Evolutionary conservation across 2,329 filamentous ascomycete genomes (phyloP).

Genomic region (Microdochium paspali): DNA sequence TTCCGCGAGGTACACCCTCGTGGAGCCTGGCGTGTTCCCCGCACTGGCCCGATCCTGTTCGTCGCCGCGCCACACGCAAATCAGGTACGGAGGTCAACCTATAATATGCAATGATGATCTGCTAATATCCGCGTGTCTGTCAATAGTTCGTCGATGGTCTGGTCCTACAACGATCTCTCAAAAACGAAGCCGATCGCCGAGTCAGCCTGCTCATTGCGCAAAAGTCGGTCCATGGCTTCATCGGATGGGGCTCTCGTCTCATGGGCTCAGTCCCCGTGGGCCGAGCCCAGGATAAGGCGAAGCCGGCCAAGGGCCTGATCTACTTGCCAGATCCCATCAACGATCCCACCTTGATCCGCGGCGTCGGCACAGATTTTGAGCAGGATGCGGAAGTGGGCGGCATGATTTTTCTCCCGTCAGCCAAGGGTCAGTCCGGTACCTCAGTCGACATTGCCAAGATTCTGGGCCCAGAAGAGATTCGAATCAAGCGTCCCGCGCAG

Average conservation of each 20-base stretch:
- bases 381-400: slow-evolving; percentile 68
- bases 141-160: slow-evolving; percentile 89
- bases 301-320: slow-evolving; percentile 66
- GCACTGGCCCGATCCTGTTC: slow-evolving; percentile 81
- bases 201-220: slow-evolving; percentile 91
- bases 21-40: slow-evolving; percentile 89
- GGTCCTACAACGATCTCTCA: slow-evolving; percentile 83
- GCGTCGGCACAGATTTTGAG: slow-evolving; percentile 76
- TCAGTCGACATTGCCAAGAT: slow-evolving; percentile 81
- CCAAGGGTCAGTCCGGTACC: slow-evolving; percentile 66
- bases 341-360: slow-evolving; percentile 71
- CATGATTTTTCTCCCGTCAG: slow-evolving; percentile 75
- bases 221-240: slow-evolving; percentile 90
- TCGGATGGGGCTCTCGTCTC: slow-evolving; percentile 76
- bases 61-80: slow-evolving; percentile 97
- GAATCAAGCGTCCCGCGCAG: slow-evolving; percentile 82
- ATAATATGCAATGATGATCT: too few relatives aligned
- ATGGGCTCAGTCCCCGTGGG: slow-evolving; percentile 91
- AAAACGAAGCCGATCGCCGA: slow-evolving; percentile 76
- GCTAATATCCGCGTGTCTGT: neutral
- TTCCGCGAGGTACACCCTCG: slow-evolving; percentile 95
- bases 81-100: too few relatives aligned
- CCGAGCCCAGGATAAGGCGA: slow-evolving; percentile 81
- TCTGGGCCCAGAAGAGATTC: slow-evolving; percentile 67
- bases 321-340: slow-evolving; percentile 84